These are phyloP conservation scores for Carex myosuroides DNA, from an alignment of 176 grass and related monocot species.

Conservation along the genomic window DNA sequence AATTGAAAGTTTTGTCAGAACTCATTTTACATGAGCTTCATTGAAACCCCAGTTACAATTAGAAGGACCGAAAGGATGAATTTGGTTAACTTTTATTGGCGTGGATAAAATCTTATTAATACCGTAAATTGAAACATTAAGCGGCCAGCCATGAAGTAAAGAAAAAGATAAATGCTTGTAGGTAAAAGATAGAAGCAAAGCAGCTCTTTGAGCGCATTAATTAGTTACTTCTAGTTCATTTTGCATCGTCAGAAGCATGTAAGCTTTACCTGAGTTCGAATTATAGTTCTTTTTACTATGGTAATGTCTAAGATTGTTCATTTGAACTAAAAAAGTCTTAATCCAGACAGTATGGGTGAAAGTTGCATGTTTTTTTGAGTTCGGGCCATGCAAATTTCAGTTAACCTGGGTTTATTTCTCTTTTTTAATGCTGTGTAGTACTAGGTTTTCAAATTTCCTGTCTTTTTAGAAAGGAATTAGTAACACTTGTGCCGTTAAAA, in stretches of 20 bases:
- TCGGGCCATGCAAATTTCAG: neutral
- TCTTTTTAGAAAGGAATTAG: neutral
- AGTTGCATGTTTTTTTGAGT: neutral
- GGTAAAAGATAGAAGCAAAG: neutral
- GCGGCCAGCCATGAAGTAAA: neutral
- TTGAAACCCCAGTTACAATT: neutral
- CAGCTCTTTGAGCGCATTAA: neutral
- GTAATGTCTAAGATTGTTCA: neutral
- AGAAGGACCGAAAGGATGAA: neutral
- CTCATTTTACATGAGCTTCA: neutral
- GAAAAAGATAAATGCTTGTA: neutral
- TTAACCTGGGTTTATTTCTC: neutral
- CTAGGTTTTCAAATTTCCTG: neutral
- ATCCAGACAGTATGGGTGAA: neutral
- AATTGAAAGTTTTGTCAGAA: constrained; percentile 3
- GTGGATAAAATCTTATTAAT: neutral
- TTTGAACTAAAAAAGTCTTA: neutral
- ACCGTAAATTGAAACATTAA: neutral
- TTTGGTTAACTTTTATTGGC: neutral
- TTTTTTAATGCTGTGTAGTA: neutral
- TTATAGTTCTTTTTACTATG: neutral
- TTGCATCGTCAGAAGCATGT: neutral
- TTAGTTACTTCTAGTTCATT: neutral
- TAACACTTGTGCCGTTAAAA: neutral
- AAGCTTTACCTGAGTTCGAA: neutral